These are phyloP conservation scores for Mariannaea elegans DNA, from an alignment of 2,329 filamentous ascomycete genomes.

Conservation along the genomic window DNA sequence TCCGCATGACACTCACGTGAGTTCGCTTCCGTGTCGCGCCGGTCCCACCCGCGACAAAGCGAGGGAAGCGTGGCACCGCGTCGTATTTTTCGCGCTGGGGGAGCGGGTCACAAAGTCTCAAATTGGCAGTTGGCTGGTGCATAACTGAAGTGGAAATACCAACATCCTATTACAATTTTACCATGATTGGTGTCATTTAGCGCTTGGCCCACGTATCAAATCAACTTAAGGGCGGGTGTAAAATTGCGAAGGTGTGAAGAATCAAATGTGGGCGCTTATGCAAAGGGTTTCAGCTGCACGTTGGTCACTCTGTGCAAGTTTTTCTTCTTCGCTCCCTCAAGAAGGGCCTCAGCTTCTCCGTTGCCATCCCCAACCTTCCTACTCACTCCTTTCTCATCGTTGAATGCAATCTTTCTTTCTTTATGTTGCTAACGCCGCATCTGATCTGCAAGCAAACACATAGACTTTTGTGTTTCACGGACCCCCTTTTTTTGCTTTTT, in stretches of 20 bases:
- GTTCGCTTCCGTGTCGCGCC: conserved; percentile 47
- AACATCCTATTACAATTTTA: not conserved
- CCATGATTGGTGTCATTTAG: not conserved
- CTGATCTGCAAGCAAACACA: conserved; percentile 18
- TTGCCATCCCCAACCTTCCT: not conserved
- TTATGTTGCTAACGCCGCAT: conserved; percentile 21
- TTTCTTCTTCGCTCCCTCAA: not conserved
- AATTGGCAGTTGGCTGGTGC: conserved; percentile 7
- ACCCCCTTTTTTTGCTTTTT: conserved; percentile 29
- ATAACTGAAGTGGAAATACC: not conserved
- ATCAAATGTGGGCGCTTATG: not conserved
- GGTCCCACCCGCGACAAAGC: conserved; percentile 28
- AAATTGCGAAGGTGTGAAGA: not conserved
- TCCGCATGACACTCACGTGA: conserved; percentile 47
- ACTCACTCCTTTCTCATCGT: not conserved
- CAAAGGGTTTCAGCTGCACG: not conserved
- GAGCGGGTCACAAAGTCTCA: not conserved
- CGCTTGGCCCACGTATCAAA: not conserved
- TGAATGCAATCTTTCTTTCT: not conserved
- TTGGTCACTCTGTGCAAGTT: not conserved
- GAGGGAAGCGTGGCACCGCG: conserved; percentile 27
- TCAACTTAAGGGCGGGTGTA: not conserved
- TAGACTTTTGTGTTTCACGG: conserved; percentile 12
- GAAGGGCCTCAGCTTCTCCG: not conserved
- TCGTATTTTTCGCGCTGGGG: not conserved